Base-by-base conservation (phyloP, 1,284 basidiomycete genomes). In the Leccinum pachyderme region DNA sequence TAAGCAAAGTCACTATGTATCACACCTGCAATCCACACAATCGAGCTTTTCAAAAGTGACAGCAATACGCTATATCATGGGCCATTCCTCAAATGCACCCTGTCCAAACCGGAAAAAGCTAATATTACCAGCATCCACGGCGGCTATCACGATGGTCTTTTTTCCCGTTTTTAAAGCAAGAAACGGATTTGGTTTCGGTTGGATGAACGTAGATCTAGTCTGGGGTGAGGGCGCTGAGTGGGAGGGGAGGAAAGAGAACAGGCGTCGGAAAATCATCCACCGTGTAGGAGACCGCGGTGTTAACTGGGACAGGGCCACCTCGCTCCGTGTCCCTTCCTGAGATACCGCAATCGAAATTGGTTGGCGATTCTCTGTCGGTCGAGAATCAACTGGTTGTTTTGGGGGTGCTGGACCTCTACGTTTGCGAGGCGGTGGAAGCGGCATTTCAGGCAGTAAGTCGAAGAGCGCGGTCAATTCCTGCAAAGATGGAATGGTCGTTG, bases 71-170 rank as follows among this genome's bases (percentile, higher is more conserved):
- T 70, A 70, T 9, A 41, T 37, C 67, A 67, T 87, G 0, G 89
- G 84, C 80, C 87, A 88, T 59, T 90, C 86, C 50, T 82, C 85
- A 71, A 99, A 98, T 11, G 83, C 87, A 0, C 91, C 88, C 66
- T 95, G 82, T 1, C 91, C 89, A 63, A 98, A 95, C 44, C 92
- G 77, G 69, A 95, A 87, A 77, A 98, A 93, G 56, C 91, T 91
- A 27, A 90, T 90, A 59, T 84, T 94, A 7, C 95, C 93, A 7
- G 86, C 82, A 72, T 98, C 95, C 4, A 96, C 94, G 1, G 86
- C 92, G 1, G 95, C 96, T 29, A 99, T 81, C 27, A 98, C 80
- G 48, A 96, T 78, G 8, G 80, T 88, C 63, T 93, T 89, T 66
- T 90, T 91, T 0, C 96, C 96, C 18, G 86, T 83, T 64, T 95